Percentiles rank a stretch among this genome's conserved stretches.
Conservation (phyloP, 2,329 filamentous ascomycete genomes). For the Venturia asperata region DNA sequence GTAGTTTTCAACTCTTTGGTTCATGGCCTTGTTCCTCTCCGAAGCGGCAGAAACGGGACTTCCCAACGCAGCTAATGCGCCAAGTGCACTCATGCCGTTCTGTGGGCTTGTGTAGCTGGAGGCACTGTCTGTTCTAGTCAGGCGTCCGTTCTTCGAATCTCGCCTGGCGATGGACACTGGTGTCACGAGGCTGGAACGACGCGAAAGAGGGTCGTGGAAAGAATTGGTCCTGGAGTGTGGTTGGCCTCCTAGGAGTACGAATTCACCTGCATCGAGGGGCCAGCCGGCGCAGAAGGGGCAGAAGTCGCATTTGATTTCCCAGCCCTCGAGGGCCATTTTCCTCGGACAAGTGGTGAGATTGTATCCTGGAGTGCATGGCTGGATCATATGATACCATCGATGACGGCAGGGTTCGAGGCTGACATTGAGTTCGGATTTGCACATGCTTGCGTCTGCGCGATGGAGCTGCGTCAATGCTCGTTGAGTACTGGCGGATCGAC, state of each 20-base stretch:
- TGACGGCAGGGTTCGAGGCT: conserved; percentile 41
- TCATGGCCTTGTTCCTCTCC: conserved; percentile 17
- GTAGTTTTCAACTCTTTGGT: conserved; percentile 19
- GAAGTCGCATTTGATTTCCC: conserved; percentile 42
- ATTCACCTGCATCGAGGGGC: conserved; percentile 37
- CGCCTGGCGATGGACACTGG: conserved; percentile 31
- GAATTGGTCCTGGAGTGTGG: conserved; percentile 22
- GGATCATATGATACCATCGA: conserved; percentile 44
- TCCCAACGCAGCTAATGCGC: conserved; percentile 25
- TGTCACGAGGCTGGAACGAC: conserved; percentile 18
- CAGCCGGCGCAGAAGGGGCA: conserved; percentile 42
- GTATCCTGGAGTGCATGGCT: conserved; percentile 37
- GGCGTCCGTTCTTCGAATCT: conserved; percentile 32
- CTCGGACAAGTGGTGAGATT: conserved; percentile 42
- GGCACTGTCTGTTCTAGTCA: conserved; percentile 32
- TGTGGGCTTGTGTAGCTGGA: conserved; percentile 29
- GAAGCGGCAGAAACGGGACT: conserved; percentile 13
- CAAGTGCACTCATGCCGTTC: conserved; percentile 27
- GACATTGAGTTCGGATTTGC: conserved; percentile 44
- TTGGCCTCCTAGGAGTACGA: conserved; percentile 41
- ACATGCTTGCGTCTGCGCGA: conserved; percentile 32
- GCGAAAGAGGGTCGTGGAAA: conserved; percentile 4
- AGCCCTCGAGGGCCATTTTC: conserved; percentile 41
- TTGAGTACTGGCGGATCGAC: not conserved
- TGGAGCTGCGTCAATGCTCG: not conserved